Conservation (phyloP, 768 basidiomycete species). For the Rhizopogon vinicolor region DNA sequence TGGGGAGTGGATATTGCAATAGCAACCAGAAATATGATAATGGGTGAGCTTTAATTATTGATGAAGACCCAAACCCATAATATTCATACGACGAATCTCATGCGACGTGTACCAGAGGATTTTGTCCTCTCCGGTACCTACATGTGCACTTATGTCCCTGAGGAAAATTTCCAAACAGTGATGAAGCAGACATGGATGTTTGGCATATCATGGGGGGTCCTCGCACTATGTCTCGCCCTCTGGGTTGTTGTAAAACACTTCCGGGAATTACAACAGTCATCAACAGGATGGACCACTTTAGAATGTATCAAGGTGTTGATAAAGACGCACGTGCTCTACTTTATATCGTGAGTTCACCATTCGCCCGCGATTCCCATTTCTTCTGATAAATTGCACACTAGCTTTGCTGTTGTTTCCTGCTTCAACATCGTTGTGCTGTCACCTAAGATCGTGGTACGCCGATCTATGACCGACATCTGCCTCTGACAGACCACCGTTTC, state of each 20-base stretch:
- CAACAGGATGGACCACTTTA: background rate
- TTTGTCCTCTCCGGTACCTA: background rate
- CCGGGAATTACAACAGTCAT: background rate
- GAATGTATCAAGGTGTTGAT: background rate
- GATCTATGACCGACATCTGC: background rate
- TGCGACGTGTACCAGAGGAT: background rate
- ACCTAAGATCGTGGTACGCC: background rate
- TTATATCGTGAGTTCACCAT: background rate
- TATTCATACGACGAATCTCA: background rate
- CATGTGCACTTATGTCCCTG: background rate
- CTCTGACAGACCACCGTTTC: background rate
- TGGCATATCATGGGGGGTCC: background rate
- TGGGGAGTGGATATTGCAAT: background rate
- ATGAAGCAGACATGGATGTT: background rate
- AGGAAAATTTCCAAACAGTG: background rate
- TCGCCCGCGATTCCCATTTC: background rate
- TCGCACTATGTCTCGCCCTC: background rate
- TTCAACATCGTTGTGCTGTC: background rate
- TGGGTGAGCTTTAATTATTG: background rate
- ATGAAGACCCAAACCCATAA: background rate
- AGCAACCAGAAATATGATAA: background rate
- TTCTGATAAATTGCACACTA: background rate
- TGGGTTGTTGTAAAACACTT: background rate
- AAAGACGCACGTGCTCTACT: background rate
- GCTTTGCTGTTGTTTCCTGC: background rate